A percentile compares a stretch with the other conserved stretches of the same genome.
These are phyloP conservation scores for Allium cepa DNA, from an alignment of 106 monocot genomes.

Conservation along the genomic window DNA sequence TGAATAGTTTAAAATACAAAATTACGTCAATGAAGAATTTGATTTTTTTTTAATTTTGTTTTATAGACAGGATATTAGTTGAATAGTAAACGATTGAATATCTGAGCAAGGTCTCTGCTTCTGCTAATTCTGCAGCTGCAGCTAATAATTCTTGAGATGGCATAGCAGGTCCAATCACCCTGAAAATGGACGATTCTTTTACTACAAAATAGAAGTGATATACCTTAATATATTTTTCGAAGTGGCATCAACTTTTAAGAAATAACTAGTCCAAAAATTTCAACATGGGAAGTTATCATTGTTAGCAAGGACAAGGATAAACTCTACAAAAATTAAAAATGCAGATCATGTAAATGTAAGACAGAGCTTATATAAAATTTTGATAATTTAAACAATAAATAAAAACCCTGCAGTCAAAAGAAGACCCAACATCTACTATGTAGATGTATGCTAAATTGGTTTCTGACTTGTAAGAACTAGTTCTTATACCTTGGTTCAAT, in stretches of 20 bases:
- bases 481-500: too few relatives aligned
- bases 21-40: background rate
- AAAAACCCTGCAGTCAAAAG: too few relatives aligned
- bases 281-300: background rate
- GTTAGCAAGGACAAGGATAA: background rate
- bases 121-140: slow-evolving; percentile 89
- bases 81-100: slow-evolving; percentile 9
- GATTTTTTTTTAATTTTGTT: background rate
- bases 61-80: too few relatives aligned
- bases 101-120: slow-evolving; percentile 71
- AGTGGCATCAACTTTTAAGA: background rate
- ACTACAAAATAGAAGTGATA: background rate
- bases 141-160: slow-evolving; percentile 86
- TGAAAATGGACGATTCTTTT: slow-evolving; percentile 14
- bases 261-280: background rate
- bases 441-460: too few relatives aligned
- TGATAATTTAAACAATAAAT: too few relatives aligned
- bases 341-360: background rate
- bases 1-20: slow-evolving; percentile 34
- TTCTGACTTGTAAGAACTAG: too few relatives aligned
- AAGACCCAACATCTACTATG: too few relatives aligned
- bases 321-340: background rate
- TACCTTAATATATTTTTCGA: background rate
- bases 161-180: slow-evolving; percentile 98
- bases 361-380: too few relatives aligned